A percentile compares a stretch with the other conserved stretches of the same genome.
These are phyloP conservation scores for Aspergillus sp. DNA, from an alignment of 2,329 filamentous ascomycete species.

Conservation along the genomic window DNA sequence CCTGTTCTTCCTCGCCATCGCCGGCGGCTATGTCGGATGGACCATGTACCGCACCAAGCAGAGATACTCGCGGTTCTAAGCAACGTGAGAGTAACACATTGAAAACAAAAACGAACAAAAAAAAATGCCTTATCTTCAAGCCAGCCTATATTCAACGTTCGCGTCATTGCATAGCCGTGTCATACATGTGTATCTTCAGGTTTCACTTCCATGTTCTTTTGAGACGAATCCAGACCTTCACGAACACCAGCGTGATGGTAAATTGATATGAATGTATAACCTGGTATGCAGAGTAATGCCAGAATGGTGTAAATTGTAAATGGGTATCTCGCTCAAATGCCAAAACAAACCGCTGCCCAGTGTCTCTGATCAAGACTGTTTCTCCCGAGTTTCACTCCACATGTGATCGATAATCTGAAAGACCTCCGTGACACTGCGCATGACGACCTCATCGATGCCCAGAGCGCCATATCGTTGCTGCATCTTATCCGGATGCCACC, in stretches of 20 bases:
- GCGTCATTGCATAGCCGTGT: conserved; percentile 20
- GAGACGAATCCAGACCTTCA: conserved; percentile 14
- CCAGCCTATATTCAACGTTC: conserved; percentile 10
- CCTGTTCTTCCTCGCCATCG: conserved; percentile 66
- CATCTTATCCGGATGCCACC: conserved; percentile 98
- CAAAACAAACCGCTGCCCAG: neutral
- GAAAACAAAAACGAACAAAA: conserved; percentile 6
- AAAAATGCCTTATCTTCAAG: conserved; percentile 2
- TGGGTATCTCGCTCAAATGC: neutral
- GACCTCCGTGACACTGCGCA: conserved; percentile 79
- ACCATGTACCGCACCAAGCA: conserved; percentile 71
- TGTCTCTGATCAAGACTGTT: conserved; percentile 2
- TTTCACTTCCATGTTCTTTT: conserved; percentile 4
- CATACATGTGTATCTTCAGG: conserved; percentile 12
- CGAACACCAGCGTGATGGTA: neutral
- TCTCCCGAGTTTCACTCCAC: conserved; percentile 62
- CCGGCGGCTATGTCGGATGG: conserved; percentile 78
- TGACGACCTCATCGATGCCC: conserved; percentile 65
- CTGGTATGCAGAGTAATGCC: neutral
- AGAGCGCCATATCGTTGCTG: conserved; percentile 78
- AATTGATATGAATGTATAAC: neutral
- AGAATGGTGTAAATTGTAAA: neutral
- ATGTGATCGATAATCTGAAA: conserved; percentile 87
- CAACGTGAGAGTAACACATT: neutral
- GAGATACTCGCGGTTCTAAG: conserved; percentile 44